A percentile compares a stretch with the other conserved stretches of the same genome.
Evolutionary conservation across 2,329 filamentous ascomycete species (phyloP).

Genomic region (Madurella mycetomatis): DNA sequence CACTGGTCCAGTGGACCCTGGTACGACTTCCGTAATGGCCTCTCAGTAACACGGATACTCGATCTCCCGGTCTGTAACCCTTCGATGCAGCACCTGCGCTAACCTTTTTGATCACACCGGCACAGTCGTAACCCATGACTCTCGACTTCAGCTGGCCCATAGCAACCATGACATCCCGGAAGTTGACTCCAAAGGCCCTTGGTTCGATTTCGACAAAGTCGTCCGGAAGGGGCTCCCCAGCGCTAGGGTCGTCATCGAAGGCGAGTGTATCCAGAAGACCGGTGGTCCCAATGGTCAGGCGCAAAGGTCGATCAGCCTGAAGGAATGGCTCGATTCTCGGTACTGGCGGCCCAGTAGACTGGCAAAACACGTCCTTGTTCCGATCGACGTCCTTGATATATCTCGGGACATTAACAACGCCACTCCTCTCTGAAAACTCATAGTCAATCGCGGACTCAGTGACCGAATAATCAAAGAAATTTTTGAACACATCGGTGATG

Average conservation of each 20-base stretch:
- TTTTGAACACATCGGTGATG: constrained; percentile 18
- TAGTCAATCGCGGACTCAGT: constrained; percentile 5
- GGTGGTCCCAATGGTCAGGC: constrained; percentile 20
- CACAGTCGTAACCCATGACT: constrained; percentile 27
- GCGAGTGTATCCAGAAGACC: constrained; percentile 23
- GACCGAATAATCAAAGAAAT: constrained; percentile 13
- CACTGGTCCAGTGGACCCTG: constrained; percentile 20
- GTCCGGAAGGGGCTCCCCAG: constrained; percentile 16
- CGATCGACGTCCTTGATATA: constrained; percentile 20
- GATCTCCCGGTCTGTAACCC: constrained; percentile 23
- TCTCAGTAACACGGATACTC: constrained; percentile 19
- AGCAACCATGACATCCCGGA: constrained; percentile 35
- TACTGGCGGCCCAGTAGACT: not conserved
- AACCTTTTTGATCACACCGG: constrained; percentile 23
- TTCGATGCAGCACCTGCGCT: constrained; percentile 10
- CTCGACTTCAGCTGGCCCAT: constrained; percentile 25
- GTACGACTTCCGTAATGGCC: constrained; percentile 20
- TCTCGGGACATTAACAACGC: constrained; percentile 20
- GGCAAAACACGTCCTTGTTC: constrained; percentile 17
- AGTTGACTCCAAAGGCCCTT: constrained; percentile 36
- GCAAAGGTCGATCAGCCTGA: constrained; percentile 20
- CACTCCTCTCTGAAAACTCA: constrained; percentile 21
- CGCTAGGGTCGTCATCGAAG: constrained; percentile 21
- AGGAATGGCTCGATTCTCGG: constrained; percentile 19
- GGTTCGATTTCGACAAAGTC: constrained; percentile 33